These are phyloP conservation scores for Mytilinidion resinicola DNA, from an alignment of 495 filamentous ascomycete genomes.

Conservation along the genomic window DNA sequence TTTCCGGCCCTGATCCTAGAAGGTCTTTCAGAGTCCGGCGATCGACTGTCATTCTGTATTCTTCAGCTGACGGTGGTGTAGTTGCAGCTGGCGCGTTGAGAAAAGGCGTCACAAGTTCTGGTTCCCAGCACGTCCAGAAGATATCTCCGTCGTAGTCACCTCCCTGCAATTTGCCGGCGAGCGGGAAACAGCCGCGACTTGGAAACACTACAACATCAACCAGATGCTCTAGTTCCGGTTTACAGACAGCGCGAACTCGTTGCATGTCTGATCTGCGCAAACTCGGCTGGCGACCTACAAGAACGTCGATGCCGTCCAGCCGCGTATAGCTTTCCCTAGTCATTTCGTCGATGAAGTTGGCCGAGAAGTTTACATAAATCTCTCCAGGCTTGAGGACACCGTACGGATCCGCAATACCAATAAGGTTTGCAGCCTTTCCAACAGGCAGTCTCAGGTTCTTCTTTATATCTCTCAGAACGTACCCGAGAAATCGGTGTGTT, in stretches of 20 bases:
- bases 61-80: constrained; percentile 39
- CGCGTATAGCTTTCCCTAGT: constrained; percentile 51
- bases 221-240: constrained; percentile 62
- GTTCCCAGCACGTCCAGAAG: constrained; percentile 81
- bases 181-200: constrained; percentile 56
- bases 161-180: constrained; percentile 78
- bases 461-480: constrained; percentile 50
- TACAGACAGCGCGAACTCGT: constrained; percentile 55
- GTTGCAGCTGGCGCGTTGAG: constrained; percentile 56
- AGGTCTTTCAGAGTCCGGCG: constrained; percentile 47
- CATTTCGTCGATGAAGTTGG: constrained; percentile 50
- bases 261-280: constrained; percentile 81
- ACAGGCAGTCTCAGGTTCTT: constrained; percentile 65
- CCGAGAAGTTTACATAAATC: constrained; percentile 75
- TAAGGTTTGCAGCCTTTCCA: constrained; percentile 60
- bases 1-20: constrained; percentile 4
- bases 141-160: constrained; percentile 94
- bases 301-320: constrained; percentile 63
- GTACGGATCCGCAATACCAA: constrained; percentile 75
- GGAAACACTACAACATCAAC: constrained; percentile 87
- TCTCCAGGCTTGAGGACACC: constrained; percentile 65
- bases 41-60: constrained; percentile 57
- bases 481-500: constrained; percentile 48
- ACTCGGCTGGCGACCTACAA: constrained; percentile 81
- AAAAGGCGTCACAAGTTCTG: constrained; percentile 66